Conservation (phyloP, 305 asterid species). For the Fraxinus nigra region DNA sequence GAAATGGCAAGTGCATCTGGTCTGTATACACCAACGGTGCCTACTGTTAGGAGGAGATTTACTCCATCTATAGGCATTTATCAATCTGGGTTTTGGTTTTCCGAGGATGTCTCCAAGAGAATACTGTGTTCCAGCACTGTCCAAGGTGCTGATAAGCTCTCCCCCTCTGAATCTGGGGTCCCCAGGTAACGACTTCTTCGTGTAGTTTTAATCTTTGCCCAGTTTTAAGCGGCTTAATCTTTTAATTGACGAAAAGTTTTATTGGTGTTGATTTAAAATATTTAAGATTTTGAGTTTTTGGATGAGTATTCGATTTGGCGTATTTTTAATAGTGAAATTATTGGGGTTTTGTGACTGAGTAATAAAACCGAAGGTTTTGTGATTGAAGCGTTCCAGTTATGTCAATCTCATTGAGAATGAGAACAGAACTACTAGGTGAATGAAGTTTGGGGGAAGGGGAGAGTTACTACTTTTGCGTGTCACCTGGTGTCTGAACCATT, state of each 20-base stretch:
- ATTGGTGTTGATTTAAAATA: background rate
- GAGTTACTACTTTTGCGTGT: background rate
- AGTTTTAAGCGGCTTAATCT: background rate
- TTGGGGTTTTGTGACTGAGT: background rate
- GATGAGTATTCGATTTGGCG: background rate
- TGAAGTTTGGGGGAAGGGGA: background rate
- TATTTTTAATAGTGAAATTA: background rate
- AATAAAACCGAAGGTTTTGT: background rate
- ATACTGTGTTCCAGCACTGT: constrained; percentile 50
- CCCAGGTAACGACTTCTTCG: constrained; percentile 37
- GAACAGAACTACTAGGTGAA: background rate
- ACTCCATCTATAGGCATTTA: constrained; percentile 40
- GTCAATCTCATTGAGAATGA: background rate
- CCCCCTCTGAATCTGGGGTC: constrained; percentile 44
- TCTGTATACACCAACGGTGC: constrained; percentile 44
- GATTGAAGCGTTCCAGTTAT: background rate
- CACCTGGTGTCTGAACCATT: background rate
- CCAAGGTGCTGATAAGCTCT: constrained; percentile 57
- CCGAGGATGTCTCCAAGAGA: constrained; percentile 35
- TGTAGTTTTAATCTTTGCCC: background rate
- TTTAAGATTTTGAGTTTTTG: background rate
- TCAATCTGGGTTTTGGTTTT: constrained; percentile 53
- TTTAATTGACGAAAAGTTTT: background rate
- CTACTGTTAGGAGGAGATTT: constrained; percentile 37
- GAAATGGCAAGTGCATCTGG: constrained; percentile 70